Evolutionary conservation across 2,329 filamentous ascomycete genomes (phyloP), one percentile per base, ranked within the genome.

Genomic region (Cordyceps cicadae): DNA sequence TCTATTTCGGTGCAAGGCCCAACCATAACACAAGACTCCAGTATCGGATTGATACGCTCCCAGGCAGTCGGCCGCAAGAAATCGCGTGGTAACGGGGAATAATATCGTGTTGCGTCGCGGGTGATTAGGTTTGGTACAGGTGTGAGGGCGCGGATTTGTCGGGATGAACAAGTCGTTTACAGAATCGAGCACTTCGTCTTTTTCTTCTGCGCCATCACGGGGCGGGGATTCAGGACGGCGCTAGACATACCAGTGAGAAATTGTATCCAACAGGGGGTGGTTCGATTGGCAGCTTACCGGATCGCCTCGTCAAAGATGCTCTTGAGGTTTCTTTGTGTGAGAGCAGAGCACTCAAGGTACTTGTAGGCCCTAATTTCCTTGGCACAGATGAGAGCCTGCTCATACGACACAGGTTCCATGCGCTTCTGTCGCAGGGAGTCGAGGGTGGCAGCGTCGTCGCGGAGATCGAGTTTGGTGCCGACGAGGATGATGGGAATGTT

Each of bases 271-370:
- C 14, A 12, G 3, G 32, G 26, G 6, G 3, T 3, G 64, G 60
- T 66, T 64, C 65, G 19, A 19, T 3, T 7, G 51, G 21, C 11
- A 26, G 77, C 87, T 68, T 79, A 97, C 94, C 94, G 88, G 72
- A 99, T 99, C 39, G 94, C 94, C 77, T 97, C 93, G 72, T 99
- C 94, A 72, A 99, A 99, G 54, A 99, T 94, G 70, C 91, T 96
- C 87, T 99, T 99, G 68, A 99, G 77, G 75, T 97, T 97, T 71
- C 93, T 83, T 80, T 97, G 94, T 43, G 94, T 99, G 67, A 99
- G 80, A 53, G 94, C 94, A 57, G 94, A 97, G 79, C 94, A 99
- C 78, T 99, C 94, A 48, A 97, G 83, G 77, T 99, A 99, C 79
- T 97, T 97, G 78, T 94, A 90, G 51, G 94, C 93, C 72, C 86